Evolutionary conservation across 2,329 filamentous ascomycete species (phyloP), one percentile per base, ranked within the genome.

Genomic region (Xylariaceae sp.): DNA sequence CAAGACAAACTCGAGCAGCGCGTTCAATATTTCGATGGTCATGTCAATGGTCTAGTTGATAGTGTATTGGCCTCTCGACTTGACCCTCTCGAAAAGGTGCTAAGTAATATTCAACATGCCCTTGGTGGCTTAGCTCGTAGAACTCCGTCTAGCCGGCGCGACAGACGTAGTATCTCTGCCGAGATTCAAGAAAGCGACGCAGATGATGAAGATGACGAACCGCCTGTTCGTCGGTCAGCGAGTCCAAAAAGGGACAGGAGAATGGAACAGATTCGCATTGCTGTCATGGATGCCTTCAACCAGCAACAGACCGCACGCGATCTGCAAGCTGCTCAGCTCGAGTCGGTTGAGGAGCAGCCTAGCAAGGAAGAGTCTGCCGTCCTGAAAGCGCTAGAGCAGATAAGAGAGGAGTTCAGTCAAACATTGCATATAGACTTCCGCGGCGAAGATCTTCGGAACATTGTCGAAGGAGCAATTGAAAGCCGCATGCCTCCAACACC

Each of bases 181-280:
- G 89, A 91, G 26, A 69, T 82, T 2, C 80, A 84, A 46, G 87
- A 96, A 56, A 97, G 93, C 70, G 95, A 98, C 74, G 93, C 95
- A 10, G 93, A 98, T 71, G 93, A 96, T 60, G 92, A 96, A 69
- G 93, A 96, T 63, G 92, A 96, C 20, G 90, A 88, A 54, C 59
- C 75, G 51, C 82, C 85, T 52, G 59, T 76, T 56, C 81, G 85
- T 70, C 87, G 90, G 49, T 89, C 89, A 5, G 81, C 87, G 64
- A 97, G 93, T 64, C 91, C 92, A 18, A 83, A 85, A 54, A 84
- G 88, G 59, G 91, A 96, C 68, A 87, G 88, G 66, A 91, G 86
- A 65, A 74, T 93, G 66, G 92, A 97, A 55, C 91, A 93, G 71
- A 91, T 99, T 62, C 88, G 88, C 51, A 77, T 79, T 20, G 84